A percentile compares a stretch with the other conserved stretches of the same genome.
phyloP scores from a whole-genome alignment of 1,139 yeast genomes.

The Blastobotrys buckinghamii region DNA sequence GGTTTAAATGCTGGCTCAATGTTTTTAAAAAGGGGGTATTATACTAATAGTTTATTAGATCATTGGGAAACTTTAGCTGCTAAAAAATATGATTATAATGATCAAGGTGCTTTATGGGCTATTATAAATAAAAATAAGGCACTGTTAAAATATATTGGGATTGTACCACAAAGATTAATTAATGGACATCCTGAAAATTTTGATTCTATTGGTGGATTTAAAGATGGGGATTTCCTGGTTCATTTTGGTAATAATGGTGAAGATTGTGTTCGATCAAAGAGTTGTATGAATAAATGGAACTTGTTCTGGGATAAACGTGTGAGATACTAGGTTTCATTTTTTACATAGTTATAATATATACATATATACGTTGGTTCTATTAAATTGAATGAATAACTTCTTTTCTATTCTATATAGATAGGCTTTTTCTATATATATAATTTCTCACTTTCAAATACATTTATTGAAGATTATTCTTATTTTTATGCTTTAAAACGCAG shows the following conservation, averaged over 20 bases:
- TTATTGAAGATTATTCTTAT: too few species aligned
- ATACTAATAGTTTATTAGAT: conserved; percentile 2
- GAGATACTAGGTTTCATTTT: too few species aligned
- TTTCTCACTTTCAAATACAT: too few species aligned
- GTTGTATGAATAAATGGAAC: conserved; percentile 3
- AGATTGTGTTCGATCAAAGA: not conserved
- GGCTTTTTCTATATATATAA: too few species aligned
- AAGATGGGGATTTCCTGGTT: conserved; percentile 4
- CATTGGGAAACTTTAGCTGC: conserved; percentile 11
- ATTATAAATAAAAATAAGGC: not conserved
- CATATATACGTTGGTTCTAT: too few species aligned
- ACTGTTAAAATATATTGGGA: conserved; percentile 2
- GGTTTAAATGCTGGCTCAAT: conserved; percentile 36
- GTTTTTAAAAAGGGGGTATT: conserved; percentile 26
- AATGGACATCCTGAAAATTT: conserved; percentile 2
- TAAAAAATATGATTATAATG: not conserved
- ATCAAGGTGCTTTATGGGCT: conserved; percentile 3
- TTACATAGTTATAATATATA: too few species aligned
- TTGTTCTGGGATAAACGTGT: conserved; percentile 1
- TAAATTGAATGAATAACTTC: too few species aligned
- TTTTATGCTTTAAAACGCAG: too few species aligned
- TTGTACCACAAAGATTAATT: conserved; percentile 7
- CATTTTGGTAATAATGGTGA: conserved; percentile 5
- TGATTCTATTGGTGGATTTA: not conserved
- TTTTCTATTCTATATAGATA: too few species aligned